Percentiles rank a stretch among this genome's conserved stretches.
Evolutionary conservation across 257 asterid species (phyloP).

Genomic region (Salvia miltiorrhiza): DNA sequence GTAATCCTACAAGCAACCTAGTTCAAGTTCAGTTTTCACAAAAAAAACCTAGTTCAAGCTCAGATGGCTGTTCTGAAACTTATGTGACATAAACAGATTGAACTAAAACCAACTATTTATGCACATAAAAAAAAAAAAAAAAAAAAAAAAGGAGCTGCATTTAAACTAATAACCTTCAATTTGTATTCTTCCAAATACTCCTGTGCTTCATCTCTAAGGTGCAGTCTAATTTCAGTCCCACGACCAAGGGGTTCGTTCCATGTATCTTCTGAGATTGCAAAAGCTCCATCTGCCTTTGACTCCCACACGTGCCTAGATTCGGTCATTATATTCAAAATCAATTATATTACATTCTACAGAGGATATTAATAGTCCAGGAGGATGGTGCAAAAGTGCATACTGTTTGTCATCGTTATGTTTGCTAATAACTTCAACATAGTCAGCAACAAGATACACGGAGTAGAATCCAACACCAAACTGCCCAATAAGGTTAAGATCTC

Average conservation of each 20-base stretch:
- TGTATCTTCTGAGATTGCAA: constrained; percentile 83
- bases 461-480: constrained; percentile 98
- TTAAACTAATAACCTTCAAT: constrained; percentile 55
- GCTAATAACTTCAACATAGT: constrained; percentile 92
- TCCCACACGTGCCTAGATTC: constrained; percentile 80
- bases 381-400: constrained; percentile 35
- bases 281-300: constrained; percentile 96
- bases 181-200: constrained; percentile 83
- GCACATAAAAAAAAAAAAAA: not conserved
- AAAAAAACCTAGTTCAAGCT: too few species aligned
- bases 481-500: constrained; percentile 93
- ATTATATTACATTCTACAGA: not conserved
- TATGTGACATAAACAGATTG: not conserved
- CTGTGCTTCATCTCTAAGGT: constrained; percentile 87
- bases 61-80: not conserved
- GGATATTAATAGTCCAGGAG: not conserved
- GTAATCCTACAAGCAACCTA: not conserved
- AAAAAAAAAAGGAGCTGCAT: not conserved
- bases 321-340: not conserved
- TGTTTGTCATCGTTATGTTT: constrained; percentile 90
- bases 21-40: too few species aligned
- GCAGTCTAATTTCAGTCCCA: constrained; percentile 88
- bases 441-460: constrained; percentile 93
- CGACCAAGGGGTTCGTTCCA: constrained; percentile 98
- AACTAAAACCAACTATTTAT: not conserved